Base-by-base conservation (phyloP, 2,329 filamentous ascomycete genomes). In the Uncinocarpus reesii region DNA sequence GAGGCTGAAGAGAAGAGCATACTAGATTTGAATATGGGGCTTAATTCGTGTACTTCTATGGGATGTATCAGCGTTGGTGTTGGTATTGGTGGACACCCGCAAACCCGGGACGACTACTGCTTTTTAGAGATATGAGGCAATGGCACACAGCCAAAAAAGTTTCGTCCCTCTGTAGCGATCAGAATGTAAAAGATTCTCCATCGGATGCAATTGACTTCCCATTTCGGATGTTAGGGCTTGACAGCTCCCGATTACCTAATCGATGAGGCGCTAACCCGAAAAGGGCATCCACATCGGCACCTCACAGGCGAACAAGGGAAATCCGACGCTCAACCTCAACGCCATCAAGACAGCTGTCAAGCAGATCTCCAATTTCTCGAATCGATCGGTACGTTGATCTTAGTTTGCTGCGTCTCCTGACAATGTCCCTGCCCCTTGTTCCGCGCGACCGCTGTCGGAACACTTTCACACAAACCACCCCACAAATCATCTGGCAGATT, bases 401-500 rank as follows among this genome's bases (percentile, higher is more conserved):
- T 8, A 24, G 7, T 40, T 24, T 40, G 18, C 18, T 10, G 4
- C 13, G 36, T 3, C 6, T 5, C 2, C n/a, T 37, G n/a, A 6
- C n/a, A 37, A 5, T 13, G 18, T 13, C 23, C 3, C 18, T 36
- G 16, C 18, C 16, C 13, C 18, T n/a, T 15, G 4, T 13, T 21
- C 20, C 20, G 20, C 13, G 10, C 21, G 36, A 16, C 16, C 35
- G 28, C 34, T n/a, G n/a, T n/a, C n/a, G n/a, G n/a, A n/a, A n/a
- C n/a, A n/a, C 7, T 16, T 40, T 38, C 23, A 16, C 45, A 47
- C 44, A 47, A 47, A 41, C 8, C 11, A 47, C 46, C 46, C 46
- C 46, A 48, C 46, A 48, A 48, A 48, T 42, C 35, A 48, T 28
- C 26, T 48, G 23, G 38, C 46, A 38, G 31, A 42, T 10, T 43